Evolutionary conservation across 306 rosid genomes (phyloP), one percentile per base, ranked within the genome.

Genomic region (Cucumis hystrix): DNA sequence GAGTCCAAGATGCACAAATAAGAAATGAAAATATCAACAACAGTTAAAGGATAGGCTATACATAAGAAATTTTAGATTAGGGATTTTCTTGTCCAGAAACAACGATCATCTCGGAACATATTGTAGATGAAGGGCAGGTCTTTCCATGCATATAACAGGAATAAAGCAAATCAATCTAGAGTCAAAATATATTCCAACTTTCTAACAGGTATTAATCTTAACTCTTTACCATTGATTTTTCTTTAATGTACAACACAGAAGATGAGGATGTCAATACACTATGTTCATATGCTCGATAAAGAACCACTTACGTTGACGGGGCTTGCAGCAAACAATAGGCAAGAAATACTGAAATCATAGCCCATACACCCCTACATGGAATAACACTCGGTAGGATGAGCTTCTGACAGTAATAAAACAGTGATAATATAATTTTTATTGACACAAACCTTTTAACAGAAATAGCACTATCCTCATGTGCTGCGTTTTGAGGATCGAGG

Each of bases 321-420:
- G 98, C 99, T 88, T 96, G 99, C 80, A 96, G 91, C 87, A 96
- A 87, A 87, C 97, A 96, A 84, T 96, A 96, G 78, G 97, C 93
- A 84, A 96, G 99, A 86, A 96, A 96, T 82, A 96, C 97, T 54
- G 98, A 87, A 84, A 92, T 91, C 99, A 96, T 96, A 62, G 98
- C 96, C 96, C 97, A 96, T 71, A 92, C 82, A 61, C 99, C 99
- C 93, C 99, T 96, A 83, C 85, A 87, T 45, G 81, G 84, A 83
- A 86, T 80, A 61, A 16, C 28, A 17, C 16, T 28, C 0, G 11
- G 61, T 57, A 37, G 7, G 54, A 20, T 52, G 12, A 51, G 37
- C 63, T 35, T 55, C 35, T 61, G 63, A 30, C 14, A 61, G 47
- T 30, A 10, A 28, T 13, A 25, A 62, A 80, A 66, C 52, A 74